These are phyloP conservation scores for Diospyros lotus DNA, from an alignment of 148 eudicot species.

Conservation along the genomic window DNA sequence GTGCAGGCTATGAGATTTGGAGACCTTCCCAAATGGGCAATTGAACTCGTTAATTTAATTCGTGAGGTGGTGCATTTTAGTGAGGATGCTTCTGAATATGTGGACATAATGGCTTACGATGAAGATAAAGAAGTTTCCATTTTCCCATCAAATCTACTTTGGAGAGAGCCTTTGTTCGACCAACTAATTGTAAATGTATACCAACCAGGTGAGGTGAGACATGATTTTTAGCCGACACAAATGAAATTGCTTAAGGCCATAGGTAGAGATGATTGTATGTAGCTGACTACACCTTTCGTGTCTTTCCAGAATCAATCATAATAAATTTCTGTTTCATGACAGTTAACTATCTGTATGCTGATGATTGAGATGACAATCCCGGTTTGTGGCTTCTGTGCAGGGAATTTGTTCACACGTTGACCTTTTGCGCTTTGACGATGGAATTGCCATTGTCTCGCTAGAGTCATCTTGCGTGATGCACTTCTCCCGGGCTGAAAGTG, in stretches of 20 bases:
- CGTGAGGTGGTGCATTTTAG: constrained; percentile 38
- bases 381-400: constrained; percentile 33
- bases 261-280: neutral
- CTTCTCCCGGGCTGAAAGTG: constrained; percentile 43
- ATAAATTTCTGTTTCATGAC: too few species aligned
- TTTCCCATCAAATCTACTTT: constrained; percentile 56
- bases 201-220: constrained; percentile 98
- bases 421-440: constrained; percentile 91
- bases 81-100: constrained; percentile 21
- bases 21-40: constrained; percentile 76
- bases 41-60: constrained; percentile 47
- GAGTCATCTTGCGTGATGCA: constrained; percentile 94
- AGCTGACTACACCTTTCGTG: too few species aligned
- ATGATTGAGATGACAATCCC: constrained; percentile 1
- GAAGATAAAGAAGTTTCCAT: constrained; percentile 25
- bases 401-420: constrained; percentile 97
- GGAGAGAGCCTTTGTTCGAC: constrained; percentile 82
- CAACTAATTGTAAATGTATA: constrained; percentile 78
- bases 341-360: too few species aligned
- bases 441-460: constrained; percentile 78
- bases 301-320: too few species aligned
- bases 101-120: constrained; percentile 16
- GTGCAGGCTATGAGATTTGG: constrained; percentile 89
- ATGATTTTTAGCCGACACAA: constrained; percentile 2
- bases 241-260: too few species aligned